Base-by-base conservation (phyloP, 495 filamentous ascomycete species). In the Podospora appendiculata region DNA sequence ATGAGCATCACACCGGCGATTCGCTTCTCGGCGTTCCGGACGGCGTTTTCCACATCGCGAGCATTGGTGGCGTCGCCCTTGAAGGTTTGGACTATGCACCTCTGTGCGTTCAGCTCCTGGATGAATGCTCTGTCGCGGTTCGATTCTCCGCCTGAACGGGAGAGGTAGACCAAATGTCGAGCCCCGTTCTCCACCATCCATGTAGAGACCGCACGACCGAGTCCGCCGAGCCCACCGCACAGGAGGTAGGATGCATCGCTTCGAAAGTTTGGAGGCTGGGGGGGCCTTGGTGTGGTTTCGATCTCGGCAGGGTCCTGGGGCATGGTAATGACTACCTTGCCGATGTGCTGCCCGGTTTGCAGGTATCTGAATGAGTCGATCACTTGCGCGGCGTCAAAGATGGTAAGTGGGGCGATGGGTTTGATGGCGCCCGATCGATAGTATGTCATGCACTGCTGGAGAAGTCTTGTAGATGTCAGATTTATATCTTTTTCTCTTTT, bases 141-240 rank as follows among this genome's bases (percentile, higher is more conserved):
- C 25, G 25, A 25, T 5, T 25, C 25, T 5, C 25, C 25, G 5
- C 25, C 25, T 25, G 25, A 25, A 25, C 25, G 25, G 2, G 25
- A 25, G 25, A 25, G 25, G 25, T 25, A 25, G 32, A 63, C 50
- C 1, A 78, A 14, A 49, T 70, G 52, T 8, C 58, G 60, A 0
- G 67, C 74, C 0, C 76, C 74, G 0, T 58, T 54, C 13, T 49
- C 46, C 1, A 61, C 68, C 14, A 78, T 48, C 51, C 65, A 65
- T 3, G 54, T 33, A 1, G 64, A 61, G 2, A 77, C 48, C 9
- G 54, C 66, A 1, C 63, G 62, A 7, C 74, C 70, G 13, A 79
- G 52, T 6, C 75, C 74, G 6, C 66, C 68, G 5, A 71, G 47
- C 1, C 73, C 74, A 32, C 76, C 76, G 1, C 64, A 57, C 18